Percentiles rank a stretch among this genome's conserved stretches.
Conservation (phyloP, 352 stramenopile species). For the Globisporangium cederbergense region DNA sequence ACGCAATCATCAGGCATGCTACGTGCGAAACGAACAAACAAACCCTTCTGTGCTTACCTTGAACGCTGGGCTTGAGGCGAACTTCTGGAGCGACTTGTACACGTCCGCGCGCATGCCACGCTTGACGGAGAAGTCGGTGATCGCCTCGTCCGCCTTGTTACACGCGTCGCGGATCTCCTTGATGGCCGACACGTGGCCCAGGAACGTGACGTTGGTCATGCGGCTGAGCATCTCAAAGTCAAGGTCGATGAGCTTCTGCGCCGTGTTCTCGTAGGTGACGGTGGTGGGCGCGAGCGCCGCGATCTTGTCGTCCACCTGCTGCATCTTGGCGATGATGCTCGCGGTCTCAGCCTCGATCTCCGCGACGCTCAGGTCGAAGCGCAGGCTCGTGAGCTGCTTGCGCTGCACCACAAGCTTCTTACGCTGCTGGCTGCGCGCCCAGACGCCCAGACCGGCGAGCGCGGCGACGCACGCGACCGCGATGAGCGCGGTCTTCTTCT, state of each 20-base stretch:
- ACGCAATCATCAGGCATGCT: not conserved
- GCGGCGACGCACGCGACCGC: constrained; percentile 42
- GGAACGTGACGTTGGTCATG: constrained; percentile 83
- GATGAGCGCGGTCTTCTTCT: constrained; percentile 61
- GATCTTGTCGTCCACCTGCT: constrained; percentile 71
- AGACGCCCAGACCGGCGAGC: constrained; percentile 47
- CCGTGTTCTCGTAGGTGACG: constrained; percentile 65
- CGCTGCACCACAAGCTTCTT: constrained; percentile 32
- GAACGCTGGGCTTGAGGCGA: constrained; percentile 45
- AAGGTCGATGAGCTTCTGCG: constrained; percentile 75
- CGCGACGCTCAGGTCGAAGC: constrained; percentile 65
- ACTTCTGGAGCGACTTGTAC: constrained; percentile 66
- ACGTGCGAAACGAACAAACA: constrained; percentile 3
- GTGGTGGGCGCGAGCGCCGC: constrained; percentile 31
- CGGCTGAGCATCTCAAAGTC: constrained; percentile 84
- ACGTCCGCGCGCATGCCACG: constrained; percentile 82
- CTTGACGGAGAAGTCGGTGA: constrained; percentile 72
- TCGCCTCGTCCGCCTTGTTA: constrained; percentile 75
- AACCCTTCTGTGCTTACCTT: constrained; percentile 23
- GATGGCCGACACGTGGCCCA: constrained; percentile 68
- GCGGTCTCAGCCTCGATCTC: constrained; percentile 74
- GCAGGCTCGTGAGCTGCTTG: constrained; percentile 59
- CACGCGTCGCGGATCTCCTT: constrained; percentile 77
- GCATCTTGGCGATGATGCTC: constrained; percentile 64
- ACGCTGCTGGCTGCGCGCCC: constrained; percentile 45